A percentile compares a stretch with the other conserved stretches of the same genome.
These are phyloP conservation scores for Phytophthora hybrid DNA, from an alignment of 352 stramenopile genomes.

Conservation along the genomic window DNA sequence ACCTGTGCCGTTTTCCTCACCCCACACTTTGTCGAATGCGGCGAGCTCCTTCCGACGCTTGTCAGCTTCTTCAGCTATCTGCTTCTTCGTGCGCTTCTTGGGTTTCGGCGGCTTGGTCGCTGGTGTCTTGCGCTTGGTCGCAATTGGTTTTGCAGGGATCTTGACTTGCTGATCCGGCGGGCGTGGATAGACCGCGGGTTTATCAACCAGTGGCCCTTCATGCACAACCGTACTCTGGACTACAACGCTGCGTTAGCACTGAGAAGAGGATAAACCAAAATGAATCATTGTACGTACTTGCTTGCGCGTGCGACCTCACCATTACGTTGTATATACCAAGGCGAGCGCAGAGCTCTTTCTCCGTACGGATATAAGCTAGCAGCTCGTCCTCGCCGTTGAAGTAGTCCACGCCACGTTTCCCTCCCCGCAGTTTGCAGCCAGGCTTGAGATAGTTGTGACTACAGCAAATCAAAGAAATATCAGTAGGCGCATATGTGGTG, in stretches of 20 bases:
- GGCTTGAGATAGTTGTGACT: conserved; percentile 18
- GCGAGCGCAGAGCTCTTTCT: conserved; percentile 6
- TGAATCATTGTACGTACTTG: background rate
- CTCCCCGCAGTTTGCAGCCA: background rate
- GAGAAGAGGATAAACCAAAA: no score
- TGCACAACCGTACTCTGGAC: background rate
- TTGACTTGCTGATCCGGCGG: no score
- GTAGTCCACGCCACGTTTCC: background rate
- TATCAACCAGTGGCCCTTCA: background rate
- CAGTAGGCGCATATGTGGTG: background rate
- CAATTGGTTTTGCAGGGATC: no score
- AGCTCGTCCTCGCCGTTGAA: conserved; percentile 14
- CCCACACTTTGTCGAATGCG: conserved; percentile 15
- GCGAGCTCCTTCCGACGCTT: no score
- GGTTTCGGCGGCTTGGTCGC: background rate
- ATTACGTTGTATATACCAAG: conserved; percentile 2
- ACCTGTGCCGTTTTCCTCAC: background rate
- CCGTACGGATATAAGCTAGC: background rate
- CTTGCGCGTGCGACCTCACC: background rate
- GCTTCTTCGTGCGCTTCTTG: conserved; percentile 9
- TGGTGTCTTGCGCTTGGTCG: background rate
- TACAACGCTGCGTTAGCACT: background rate
- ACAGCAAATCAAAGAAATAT: background rate
- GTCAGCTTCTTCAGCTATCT: background rate
- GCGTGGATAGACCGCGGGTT: background rate